Evolutionary conservation across 2,329 filamentous ascomycete species (phyloP).

Genomic region (Onygenales sp.): DNA sequence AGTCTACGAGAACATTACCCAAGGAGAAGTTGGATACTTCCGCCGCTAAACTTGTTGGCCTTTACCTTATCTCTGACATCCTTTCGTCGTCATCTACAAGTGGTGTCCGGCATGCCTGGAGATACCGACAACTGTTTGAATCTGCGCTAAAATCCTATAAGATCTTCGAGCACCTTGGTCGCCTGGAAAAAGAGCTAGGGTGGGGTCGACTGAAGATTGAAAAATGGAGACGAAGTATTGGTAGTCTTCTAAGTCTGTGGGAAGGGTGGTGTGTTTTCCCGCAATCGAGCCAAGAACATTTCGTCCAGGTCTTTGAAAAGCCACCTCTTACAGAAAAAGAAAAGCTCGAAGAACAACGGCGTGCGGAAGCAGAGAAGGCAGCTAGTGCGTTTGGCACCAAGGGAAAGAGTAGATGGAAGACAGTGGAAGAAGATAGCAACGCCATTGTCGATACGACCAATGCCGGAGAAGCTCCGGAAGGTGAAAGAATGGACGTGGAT

Average conservation of each 20-base stretch:
- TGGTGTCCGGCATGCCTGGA: constrained; percentile 74
- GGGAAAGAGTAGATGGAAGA: constrained; percentile 38
- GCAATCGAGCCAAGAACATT: constrained; percentile 60
- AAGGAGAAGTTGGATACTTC: constrained; percentile 54
- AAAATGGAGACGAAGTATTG: constrained; percentile 73
- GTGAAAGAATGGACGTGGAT: constrained; percentile 23
- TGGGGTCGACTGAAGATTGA: constrained; percentile 78
- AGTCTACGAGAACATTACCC: constrained; percentile 25
- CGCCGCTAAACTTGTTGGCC: constrained; percentile 63
- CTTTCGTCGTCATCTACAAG: constrained; percentile 67
- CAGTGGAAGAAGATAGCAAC: constrained; percentile 33
- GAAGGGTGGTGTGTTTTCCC: constrained; percentile 59
- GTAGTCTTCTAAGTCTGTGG: constrained; percentile 60
- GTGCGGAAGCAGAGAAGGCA: constrained; percentile 31
- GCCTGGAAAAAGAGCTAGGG: constrained; percentile 58
- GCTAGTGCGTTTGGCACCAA: constrained; percentile 26
- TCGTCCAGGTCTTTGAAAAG: constrained; percentile 61
- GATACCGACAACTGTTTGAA: constrained; percentile 75
- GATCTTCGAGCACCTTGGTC: constrained; percentile 66
- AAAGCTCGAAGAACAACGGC: constrained; percentile 33
- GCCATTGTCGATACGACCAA: constrained; percentile 10
- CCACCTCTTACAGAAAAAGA: constrained; percentile 49
- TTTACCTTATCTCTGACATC: constrained; percentile 75
- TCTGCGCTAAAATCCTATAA: constrained; percentile 56
- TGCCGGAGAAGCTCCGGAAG: constrained; percentile 2